Evolutionary conservation across 495 filamentous ascomycete genomes (phyloP), one percentile per base, ranked within the genome.

Genomic region (Cairneyella variabilis): DNA sequence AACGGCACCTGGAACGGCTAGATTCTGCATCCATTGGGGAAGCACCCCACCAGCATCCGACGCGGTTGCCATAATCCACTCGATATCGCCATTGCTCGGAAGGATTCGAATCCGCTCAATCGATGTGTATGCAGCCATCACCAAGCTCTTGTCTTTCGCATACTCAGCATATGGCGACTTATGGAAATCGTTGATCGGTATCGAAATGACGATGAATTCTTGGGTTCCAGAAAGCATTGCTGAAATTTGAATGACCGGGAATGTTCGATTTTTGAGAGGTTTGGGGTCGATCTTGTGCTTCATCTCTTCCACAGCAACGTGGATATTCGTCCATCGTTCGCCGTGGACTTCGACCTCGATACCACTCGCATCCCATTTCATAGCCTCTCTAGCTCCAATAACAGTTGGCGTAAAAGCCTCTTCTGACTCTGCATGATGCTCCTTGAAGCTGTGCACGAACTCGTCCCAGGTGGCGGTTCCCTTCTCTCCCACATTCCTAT

Each of bases 51-150:
- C 72, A 0, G 86, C 83, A 63, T 90, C 78, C 39, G 83, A 84
- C n/a, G 81, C 78, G 39, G 85, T 88, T 3, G 79, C 79, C 78
- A 88, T 86, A 5, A 80, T 73, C 84, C 84, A 90, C 54, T 80
- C 72, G 26, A 86, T 71, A 26, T 71, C 63, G 18, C 58, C 67
- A 28, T 66, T 71, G 36, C 46, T 48, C 3, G 68, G 61, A 9
- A 73, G 39, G 23, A 71, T 47, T 41, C 70, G 59, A 1, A 86
- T 72, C 26, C 75, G 68, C 70, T 90, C 86, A 2, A 89, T 71
- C 53, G 79, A 81, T 2, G 73, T 76, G 54, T 89, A 86, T 3
- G 66, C 66, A 30, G 71, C 81, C 44, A 79, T 69, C 21, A 82
- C 71, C 3, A 75, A 63, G 32, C 67, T 72, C 45, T 67, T 71